Evolutionary conservation across 2,329 filamentous ascomycete genomes (phyloP).

Genomic region (Fusarium beomiforme): DNA sequence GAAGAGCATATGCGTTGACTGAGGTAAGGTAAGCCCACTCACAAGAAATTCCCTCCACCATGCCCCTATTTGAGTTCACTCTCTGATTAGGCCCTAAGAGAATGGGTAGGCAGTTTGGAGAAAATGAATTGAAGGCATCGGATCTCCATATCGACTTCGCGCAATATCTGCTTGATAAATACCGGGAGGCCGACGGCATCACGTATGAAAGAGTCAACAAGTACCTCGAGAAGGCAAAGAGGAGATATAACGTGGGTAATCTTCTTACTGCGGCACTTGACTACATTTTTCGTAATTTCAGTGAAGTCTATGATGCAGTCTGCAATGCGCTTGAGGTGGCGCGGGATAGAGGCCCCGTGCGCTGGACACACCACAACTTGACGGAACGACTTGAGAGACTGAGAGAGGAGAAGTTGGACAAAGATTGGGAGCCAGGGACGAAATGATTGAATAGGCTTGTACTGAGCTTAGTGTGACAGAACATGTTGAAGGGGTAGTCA

Average conservation of each 20-base stretch:
- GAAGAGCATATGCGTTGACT: constrained; percentile 38
- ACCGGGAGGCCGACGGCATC: constrained; percentile 34
- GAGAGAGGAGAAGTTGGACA: constrained; percentile 6
- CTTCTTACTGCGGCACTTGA: constrained; percentile 34
- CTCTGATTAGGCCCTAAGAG: constrained; percentile 16
- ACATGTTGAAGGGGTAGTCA: not conserved
- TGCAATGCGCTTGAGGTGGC: constrained; percentile 36
- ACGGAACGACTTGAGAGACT: constrained; percentile 34
- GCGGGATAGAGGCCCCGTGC: constrained; percentile 25
- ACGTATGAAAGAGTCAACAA: constrained; percentile 37
- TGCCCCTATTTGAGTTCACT: not conserved
- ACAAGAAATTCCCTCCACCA: not conserved
- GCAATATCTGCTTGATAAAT: constrained; percentile 40
- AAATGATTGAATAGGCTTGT: not conserved
- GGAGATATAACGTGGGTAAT: constrained; percentile 34
- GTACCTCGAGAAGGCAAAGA: constrained; percentile 30
- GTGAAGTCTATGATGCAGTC: constrained; percentile 28
- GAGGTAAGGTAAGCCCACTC: constrained; percentile 27
- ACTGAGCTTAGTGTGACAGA: not conserved
- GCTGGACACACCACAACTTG: constrained; percentile 34
- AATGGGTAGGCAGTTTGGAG: constrained; percentile 13
- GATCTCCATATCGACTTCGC: constrained; percentile 38
- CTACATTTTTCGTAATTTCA: constrained; percentile 38
- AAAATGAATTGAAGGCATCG: constrained; percentile 30
- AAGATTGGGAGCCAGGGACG: constrained; percentile 13